Conservation (phyloP, 441 rosid genomes). For the Aleurites moluccanus region DNA sequence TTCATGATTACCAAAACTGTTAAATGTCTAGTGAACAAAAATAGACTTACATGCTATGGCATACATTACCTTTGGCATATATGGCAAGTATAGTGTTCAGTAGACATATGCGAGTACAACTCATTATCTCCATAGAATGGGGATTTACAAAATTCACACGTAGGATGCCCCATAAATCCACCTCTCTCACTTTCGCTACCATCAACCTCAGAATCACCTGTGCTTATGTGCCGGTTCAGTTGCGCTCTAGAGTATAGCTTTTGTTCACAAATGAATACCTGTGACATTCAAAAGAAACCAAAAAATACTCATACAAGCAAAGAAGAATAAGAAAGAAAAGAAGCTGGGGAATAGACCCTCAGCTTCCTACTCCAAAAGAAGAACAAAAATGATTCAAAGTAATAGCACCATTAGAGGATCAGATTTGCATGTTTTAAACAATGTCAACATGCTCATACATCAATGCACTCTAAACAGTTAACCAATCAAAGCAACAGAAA, state of each 20-base stretch:
- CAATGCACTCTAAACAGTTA: neutral
- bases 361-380: neutral
- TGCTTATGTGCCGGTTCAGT: constrained; percentile 70
- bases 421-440: neutral
- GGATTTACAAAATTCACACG: constrained; percentile 80
- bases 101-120: constrained; percentile 83
- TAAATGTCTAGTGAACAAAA: neutral
- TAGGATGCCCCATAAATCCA: constrained; percentile 93
- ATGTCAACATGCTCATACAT: neutral
- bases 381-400: neutral
- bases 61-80: constrained; percentile 75
- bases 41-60: neutral
- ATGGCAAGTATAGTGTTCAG: constrained; percentile 89
- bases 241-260: constrained; percentile 78
- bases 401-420: neutral
- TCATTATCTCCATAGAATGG: constrained; percentile 96
- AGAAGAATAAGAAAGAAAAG: neutral
- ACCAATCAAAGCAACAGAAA: neutral
- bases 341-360: too few relatives aligned
- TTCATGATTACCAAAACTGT: neutral
- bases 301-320: constrained; percentile 3
- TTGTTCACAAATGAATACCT: constrained; percentile 94
- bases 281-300: constrained; percentile 22
- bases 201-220: constrained; percentile 94
- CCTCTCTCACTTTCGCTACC: constrained; percentile 96